Percentiles rank a stretch among this genome's conserved stretches.
phyloP scores from a whole-genome alignment of 1,139 yeast genomes.

The Schizosaccharomyces versatilis region DNA sequence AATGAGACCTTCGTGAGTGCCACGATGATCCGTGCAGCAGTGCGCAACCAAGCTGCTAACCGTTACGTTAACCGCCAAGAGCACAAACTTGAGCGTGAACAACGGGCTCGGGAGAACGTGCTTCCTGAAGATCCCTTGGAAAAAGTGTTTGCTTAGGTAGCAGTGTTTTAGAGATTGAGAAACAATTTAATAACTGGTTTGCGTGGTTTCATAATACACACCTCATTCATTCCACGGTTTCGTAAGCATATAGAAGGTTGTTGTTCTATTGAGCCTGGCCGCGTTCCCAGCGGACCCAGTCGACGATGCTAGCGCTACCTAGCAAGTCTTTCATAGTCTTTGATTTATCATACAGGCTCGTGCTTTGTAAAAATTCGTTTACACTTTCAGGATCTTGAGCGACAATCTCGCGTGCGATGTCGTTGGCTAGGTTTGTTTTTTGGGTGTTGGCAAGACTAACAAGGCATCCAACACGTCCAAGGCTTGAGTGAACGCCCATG shows the following conservation, averaged over 20 bases:
- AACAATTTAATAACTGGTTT: no score
- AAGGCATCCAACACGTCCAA: no score
- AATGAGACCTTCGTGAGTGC: slow-evolving; percentile 94
- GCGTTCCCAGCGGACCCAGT: slow-evolving; percentile 2
- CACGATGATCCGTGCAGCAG: slow-evolving; percentile 78
- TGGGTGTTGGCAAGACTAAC: no score
- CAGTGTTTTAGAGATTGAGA: no score
- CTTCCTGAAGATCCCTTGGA: slow-evolving; percentile 2
- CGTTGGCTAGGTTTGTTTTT: slow-evolving; percentile 1
- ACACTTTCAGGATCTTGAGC: slow-evolving; percentile 8
- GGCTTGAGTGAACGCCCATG: no score
- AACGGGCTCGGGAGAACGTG: background rate
- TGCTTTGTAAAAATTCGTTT: slow-evolving; percentile 4
- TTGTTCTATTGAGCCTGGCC: background rate
- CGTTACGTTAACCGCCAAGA: slow-evolving; percentile 62
- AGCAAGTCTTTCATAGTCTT: background rate
- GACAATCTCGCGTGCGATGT: slow-evolving; percentile 8
- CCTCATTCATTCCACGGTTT: background rate
- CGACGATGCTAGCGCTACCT: background rate
- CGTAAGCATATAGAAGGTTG: background rate
- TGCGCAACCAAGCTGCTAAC: slow-evolving; percentile 56
- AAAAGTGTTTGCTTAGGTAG: background rate
- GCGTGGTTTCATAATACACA: no score
- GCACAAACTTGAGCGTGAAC: background rate
- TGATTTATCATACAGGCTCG: background rate